Evolutionary conservation across 257 asterid species (phyloP).

Genomic region (Coffea canephora): DNA sequence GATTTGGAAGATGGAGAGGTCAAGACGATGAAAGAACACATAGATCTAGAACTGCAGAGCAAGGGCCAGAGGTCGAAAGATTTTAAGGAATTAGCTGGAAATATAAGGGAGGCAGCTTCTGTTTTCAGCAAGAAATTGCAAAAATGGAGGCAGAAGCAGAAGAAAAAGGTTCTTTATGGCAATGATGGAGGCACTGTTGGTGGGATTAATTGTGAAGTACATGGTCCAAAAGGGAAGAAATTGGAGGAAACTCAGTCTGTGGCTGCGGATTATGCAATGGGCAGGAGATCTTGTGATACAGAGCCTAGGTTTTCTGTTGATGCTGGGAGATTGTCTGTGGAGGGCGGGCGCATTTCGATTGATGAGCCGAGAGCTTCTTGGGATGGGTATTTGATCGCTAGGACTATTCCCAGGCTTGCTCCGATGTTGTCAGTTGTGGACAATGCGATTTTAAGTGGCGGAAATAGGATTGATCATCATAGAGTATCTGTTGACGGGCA

Average conservation of each 20-base stretch:
- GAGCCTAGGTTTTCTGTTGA: constrained; percentile 70
- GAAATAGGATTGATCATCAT: constrained; percentile 50
- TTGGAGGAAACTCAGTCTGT: constrained; percentile 43
- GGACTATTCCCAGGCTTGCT: constrained; percentile 76
- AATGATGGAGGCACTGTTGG: constrained; percentile 19
- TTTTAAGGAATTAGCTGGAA: constrained; percentile 60
- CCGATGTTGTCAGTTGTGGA: constrained; percentile 85
- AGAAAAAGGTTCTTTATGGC: constrained; percentile 36
- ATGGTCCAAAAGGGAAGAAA: constrained; percentile 18
- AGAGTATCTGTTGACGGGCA: constrained; percentile 74
- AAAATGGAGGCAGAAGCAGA: constrained; percentile 70
- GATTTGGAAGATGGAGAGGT: constrained; percentile 52
- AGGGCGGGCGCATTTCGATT: constrained; percentile 40
- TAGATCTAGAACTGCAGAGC: constrained; percentile 69
- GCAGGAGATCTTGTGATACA: constrained; percentile 72
- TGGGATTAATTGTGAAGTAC: constrained; percentile 11
- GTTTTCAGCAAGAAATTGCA: constrained; percentile 76
- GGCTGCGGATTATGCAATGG: constrained; percentile 30
- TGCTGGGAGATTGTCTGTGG: constrained; percentile 34
- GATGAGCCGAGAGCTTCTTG: constrained; percentile 97
- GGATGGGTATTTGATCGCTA: constrained; percentile 95
- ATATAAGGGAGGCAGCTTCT: constrained; percentile 68
- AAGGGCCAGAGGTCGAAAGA: constrained; percentile 61
- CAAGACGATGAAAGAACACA: constrained; percentile 89
- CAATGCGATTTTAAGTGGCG: constrained; percentile 47